Base-by-base conservation (phyloP, 106 monocot genomes). In the Chionographis japonica region DNA sequence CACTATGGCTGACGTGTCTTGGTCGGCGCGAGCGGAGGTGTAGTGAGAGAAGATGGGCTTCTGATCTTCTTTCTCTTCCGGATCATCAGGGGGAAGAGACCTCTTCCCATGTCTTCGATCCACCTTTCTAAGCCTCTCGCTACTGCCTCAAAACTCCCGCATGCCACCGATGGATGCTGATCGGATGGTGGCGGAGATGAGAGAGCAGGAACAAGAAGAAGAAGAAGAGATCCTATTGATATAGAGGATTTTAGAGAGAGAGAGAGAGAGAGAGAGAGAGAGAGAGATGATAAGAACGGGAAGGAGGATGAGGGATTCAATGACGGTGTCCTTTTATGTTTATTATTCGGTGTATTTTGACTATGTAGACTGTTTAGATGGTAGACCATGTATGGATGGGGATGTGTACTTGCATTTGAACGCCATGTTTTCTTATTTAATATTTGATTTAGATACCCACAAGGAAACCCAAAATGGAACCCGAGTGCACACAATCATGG, bases 31-130 rank as follows among this genome's bases (percentile, higher is more conserved):
- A 8, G 62, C 53, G n/a, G 78, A 52, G 50, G 63, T 38, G 64
- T 63, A 80, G 12, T 61, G 78, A 3, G 73, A 60, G 63, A 56
- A 39, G 36, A 9, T 62, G 62, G 8, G 63, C 56, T 49, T 41
- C 19, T 80, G 69, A 39, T 75, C 79, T 68, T 80, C 80, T 64
- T 82, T 70, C 72, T 65, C 68, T 17, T 70, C 59, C 58, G 63
- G 61, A 8, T 55, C 20, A 50, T 77, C 63, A 17, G 79, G 72
- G 52, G 84, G 75, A 56, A 76, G 76, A 58, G 81, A 76, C 74
- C 87, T 77, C 76, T 87, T 87, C 70, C 87, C 87, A 83, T 83
- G 83, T 79, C 87, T 69, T 56, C 55, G 83, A 83, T 87, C 87
- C 87, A 87, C 83, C 68, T 80, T 79, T 60, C 36, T 36, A 8